Base-by-base conservation (phyloP, 2,329 filamentous ascomycete genomes). In the Alternaria metachromatica region DNA sequence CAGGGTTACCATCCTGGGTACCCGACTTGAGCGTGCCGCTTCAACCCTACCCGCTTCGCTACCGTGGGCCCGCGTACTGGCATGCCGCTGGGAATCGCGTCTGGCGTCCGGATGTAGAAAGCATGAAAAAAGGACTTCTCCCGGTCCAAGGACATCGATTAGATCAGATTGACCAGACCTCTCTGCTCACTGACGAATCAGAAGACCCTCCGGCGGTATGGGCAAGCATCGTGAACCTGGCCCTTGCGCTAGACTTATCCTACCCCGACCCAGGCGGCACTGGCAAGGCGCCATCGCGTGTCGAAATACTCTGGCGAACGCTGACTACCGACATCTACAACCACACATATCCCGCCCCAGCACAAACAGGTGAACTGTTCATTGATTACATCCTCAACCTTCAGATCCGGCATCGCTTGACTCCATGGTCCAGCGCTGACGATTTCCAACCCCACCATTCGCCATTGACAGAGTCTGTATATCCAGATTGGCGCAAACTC, bases 381-480 rank as follows among this genome's bases (percentile, higher is more conserved):
- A 73, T 76, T 18, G 72, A 74, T 33, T 76, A 74, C 50, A 70
- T 74, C 11, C 60, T 76, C 9, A 74, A 73, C 58, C 64, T 76
- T 7, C 73, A 74, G 51, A 71, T 76, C 21, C 65, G 71, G 5
- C 72, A 76, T 41, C 68, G 69, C 4, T 57, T 76, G 13, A 74
- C 55, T 60, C 73, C 73, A 15, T 76, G 72, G 72, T 75, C 72
- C 10, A 70, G 69, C 58, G 49, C 54, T 4, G 68, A 72, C 44
- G 66, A 69, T 23, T 76, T 76, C 30, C 73, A 76, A 53, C 73
- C 71, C 2, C 71, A 76, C 37, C 66, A 74, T 48, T 62, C 67
- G 3, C 73, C 72, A 6, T 48, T 72, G 9, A 73, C 72, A 26
- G 69, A 75, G 3, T 69, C 64, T 1, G 71, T 71, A 12, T 72